Evolutionary conservation across 2,329 filamentous ascomycete genomes (phyloP).

Genomic region (Apiospora malaysiana): DNA sequence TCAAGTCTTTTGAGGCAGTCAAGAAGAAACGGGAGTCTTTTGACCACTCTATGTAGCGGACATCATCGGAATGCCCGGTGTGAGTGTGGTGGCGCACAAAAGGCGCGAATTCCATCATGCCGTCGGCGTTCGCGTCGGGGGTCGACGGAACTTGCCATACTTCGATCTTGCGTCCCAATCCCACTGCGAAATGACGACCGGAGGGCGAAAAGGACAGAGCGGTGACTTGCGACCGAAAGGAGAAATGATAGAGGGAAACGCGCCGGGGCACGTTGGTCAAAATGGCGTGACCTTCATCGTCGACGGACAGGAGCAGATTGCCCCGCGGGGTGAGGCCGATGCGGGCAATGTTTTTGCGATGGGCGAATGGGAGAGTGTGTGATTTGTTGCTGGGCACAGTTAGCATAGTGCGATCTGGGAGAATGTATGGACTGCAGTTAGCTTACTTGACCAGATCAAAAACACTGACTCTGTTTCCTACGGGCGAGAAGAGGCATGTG

Average conservation of each 20-base stretch:
- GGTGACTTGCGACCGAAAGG: constrained; percentile 84
- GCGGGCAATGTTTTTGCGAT: constrained; percentile 89
- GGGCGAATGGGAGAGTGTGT: constrained; percentile 84
- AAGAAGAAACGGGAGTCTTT: constrained; percentile 95
- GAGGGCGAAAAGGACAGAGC: constrained; percentile 90
- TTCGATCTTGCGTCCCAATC: constrained; percentile 84
- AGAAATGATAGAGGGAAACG: constrained; percentile 91
- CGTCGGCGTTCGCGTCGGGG: constrained; percentile 77
- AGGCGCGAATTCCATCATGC: constrained; percentile 91
- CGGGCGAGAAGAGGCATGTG: constrained; percentile 91
- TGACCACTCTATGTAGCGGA: constrained; percentile 92
- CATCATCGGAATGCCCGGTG: constrained; percentile 85
- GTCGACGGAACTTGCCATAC: constrained; percentile 96
- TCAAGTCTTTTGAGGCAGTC: constrained; percentile 89
- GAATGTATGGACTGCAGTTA: constrained; percentile 11
- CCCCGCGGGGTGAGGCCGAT: constrained; percentile 89
- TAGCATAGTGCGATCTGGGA: not conserved
- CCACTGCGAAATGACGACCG: constrained; percentile 88
- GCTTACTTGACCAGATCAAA: constrained; percentile 94
- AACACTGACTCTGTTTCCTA: constrained; percentile 93
- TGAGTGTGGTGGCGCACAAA: constrained; percentile 90
- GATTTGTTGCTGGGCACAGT: constrained; percentile 74
- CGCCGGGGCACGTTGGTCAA: constrained; percentile 88
- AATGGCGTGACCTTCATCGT: constrained; percentile 93
- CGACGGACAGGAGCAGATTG: constrained; percentile 89